Evolutionary conservation across 345 rosid genomes (phyloP).

Genomic region (Melaleuca alternifolia): DNA sequence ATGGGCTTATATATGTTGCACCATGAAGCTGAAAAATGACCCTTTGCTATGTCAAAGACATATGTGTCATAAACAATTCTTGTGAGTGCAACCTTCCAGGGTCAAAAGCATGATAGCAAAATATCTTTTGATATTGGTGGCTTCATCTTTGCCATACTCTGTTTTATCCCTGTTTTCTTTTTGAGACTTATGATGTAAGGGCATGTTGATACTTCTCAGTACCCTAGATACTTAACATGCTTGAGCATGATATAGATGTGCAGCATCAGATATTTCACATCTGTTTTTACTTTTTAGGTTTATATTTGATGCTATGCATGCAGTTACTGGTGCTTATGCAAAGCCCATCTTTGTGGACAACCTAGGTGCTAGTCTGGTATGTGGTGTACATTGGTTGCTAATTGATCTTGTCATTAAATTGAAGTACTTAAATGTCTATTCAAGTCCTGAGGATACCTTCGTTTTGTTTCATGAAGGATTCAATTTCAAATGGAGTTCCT

Average conservation of each 20-base stretch:
- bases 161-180: not conserved
- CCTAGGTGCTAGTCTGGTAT: slow-evolving; percentile 63
- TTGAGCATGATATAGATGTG: not conserved
- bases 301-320: slow-evolving; percentile 93
- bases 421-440: not conserved
- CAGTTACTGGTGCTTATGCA: slow-evolving; percentile 93
- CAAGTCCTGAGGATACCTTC: not conserved
- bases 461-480: slow-evolving; percentile 42
- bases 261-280: not conserved
- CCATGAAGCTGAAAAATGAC: not conserved
- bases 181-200: not conserved
- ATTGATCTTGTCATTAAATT: not conserved
- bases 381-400: not conserved
- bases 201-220: not conserved
- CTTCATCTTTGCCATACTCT: not conserved
- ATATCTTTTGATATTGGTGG: not conserved
- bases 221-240: not conserved
- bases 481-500: slow-evolving; percentile 79
- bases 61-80: not conserved
- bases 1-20: not conserved
- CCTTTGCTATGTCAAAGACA: not conserved
- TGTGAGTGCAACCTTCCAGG: not conserved
- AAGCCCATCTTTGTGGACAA: slow-evolving; percentile 87
- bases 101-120: not conserved
- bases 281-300: slow-evolving; percentile 34